Conservation (phyloP, 805 yeast genomes). For the Schwanniomyces vanrijiae region DNA sequence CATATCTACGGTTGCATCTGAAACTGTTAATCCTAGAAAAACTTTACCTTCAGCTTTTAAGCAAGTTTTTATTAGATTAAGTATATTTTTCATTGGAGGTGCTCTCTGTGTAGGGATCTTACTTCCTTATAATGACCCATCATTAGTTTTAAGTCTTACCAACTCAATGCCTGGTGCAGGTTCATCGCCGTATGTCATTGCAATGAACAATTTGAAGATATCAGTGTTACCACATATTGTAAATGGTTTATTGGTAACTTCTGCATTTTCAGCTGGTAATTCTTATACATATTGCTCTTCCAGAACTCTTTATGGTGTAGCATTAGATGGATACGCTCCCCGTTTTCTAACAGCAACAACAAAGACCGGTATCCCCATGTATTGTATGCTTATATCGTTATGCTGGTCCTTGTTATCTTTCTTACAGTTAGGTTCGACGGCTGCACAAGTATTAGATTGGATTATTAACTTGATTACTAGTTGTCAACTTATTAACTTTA, state of each 20-base stretch:
- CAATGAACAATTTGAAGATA: conserved; percentile 48
- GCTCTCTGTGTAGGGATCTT: conserved; percentile 77
- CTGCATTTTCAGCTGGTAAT: conserved; percentile 51
- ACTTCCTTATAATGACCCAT: conserved; percentile 67
- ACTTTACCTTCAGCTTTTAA: conserved; percentile 78
- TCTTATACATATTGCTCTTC: conserved; percentile 49
- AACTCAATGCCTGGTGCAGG: conserved; percentile 66
- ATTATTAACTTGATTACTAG: conserved; percentile 33
- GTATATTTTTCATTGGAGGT: conserved; percentile 69
- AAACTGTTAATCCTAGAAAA: conserved; percentile 67
- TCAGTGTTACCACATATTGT: conserved; percentile 45
- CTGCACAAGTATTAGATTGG: conserved; percentile 32
- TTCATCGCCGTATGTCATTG: conserved; percentile 50
- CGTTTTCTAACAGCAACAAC: conserved; percentile 42
- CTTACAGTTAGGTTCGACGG: conserved; percentile 49
- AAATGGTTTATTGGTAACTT: conserved; percentile 40
- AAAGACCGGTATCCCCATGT: conserved; percentile 47
- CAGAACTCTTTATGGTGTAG: conserved; percentile 48
- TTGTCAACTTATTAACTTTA: conserved; percentile 29
- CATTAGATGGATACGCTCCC: conserved; percentile 50
- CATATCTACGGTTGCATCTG: conserved; percentile 83
- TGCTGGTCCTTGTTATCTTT: conserved; percentile 64
- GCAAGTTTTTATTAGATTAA: conserved; percentile 68
- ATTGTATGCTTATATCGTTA: conserved; percentile 41
- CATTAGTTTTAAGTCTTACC: conserved; percentile 54